A percentile compares a stretch with the other conserved stretches of the same genome.
Conservation (phyloP, 108 stramenopile species). For the Mayamaea pseudoterrestris region DNA sequence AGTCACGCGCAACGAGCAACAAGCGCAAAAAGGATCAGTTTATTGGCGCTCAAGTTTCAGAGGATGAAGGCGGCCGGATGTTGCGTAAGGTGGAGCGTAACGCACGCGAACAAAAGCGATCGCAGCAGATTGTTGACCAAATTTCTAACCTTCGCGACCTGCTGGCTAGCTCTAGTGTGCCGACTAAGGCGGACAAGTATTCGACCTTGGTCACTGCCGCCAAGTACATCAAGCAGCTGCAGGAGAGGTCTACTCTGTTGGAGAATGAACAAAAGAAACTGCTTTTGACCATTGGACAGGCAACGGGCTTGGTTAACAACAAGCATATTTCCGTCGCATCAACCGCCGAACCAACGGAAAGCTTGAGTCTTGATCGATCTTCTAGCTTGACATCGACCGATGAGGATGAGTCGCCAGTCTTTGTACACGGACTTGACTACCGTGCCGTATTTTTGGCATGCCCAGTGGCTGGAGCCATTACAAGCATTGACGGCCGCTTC, state of each 20-base stretch:
- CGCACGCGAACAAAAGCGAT: conserved; percentile 62
- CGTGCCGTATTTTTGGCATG: conserved; percentile 42
- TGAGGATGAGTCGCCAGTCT: conserved; percentile 39
- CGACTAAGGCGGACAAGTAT: conserved; percentile 66
- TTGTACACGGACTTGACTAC: conserved; percentile 65
- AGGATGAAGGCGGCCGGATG: conserved; percentile 51
- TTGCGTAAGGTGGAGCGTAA: conserved; percentile 60
- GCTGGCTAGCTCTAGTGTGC: conserved; percentile 37
- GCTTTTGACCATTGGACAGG: conserved; percentile 42
- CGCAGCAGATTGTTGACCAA: conserved; percentile 57
- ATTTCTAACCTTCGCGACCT: conserved; percentile 48
- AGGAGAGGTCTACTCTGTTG: conserved; percentile 31
- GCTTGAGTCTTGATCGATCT: background rate
- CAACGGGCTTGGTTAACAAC: conserved; percentile 35
- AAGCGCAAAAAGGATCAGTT: background rate
- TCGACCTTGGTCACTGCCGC: conserved; percentile 59
- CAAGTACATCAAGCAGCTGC: conserved; percentile 58
- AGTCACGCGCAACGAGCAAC: background rate
- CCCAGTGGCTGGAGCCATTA: conserved; percentile 45
- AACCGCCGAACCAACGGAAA: conserved; percentile 1
- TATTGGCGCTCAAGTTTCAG: conserved; percentile 29
- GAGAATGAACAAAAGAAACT: conserved; percentile 63
- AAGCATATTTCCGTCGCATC: conserved; percentile 12
- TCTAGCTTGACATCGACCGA: background rate
- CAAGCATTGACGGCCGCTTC: conserved; percentile 70